phyloP scores from a whole-genome alignment of 2,329 filamentous ascomycete genomes.

The Tolypocladium paradoxum region DNA sequence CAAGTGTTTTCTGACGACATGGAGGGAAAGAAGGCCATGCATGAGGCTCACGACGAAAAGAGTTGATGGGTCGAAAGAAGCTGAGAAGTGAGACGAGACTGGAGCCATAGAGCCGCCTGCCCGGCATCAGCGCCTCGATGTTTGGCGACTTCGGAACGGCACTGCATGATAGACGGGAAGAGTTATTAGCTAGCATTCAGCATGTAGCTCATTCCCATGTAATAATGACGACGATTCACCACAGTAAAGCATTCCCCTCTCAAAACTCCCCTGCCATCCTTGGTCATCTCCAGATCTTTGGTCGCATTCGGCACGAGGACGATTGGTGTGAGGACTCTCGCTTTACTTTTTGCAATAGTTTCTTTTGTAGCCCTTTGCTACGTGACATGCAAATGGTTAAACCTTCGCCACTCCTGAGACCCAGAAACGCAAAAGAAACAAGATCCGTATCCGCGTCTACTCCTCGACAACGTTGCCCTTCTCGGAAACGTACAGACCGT shows the following conservation, averaged over 20 bases:
- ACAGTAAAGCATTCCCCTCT: not conserved
- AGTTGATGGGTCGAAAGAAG: not conserved
- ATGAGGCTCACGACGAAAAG: not conserved
- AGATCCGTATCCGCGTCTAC: slow-evolving; percentile 33
- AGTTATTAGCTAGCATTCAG: not conserved
- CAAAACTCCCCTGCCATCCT: not conserved
- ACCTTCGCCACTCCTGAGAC: slow-evolving; percentile 53
- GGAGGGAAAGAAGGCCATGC: not conserved
- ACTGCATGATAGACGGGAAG: slow-evolving; percentile 1
- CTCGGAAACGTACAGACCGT: slow-evolving; percentile 99
- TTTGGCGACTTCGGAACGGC: not conserved
- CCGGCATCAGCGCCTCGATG: not conserved
- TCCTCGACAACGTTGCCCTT: slow-evolving; percentile 85
- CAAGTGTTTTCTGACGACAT: not conserved
- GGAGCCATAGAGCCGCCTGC: not conserved
- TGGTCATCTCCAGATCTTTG: not conserved
- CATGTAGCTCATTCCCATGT: not conserved
- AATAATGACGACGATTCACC: not conserved
- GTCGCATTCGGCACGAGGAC: not conserved
- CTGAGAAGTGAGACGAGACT: not conserved
- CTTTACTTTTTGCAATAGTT: slow-evolving; percentile 25
- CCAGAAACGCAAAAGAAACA: slow-evolving; percentile 50
- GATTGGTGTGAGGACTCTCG: slow-evolving; percentile 13
- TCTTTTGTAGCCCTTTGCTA: slow-evolving; percentile 39
- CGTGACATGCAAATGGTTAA: slow-evolving; percentile 49